A percentile compares a stretch with the other conserved stretches of the same genome.
Evolutionary conservation across 352 stramenopile species (phyloP).

Genomic region (Pythium pyrilobum): DNA sequence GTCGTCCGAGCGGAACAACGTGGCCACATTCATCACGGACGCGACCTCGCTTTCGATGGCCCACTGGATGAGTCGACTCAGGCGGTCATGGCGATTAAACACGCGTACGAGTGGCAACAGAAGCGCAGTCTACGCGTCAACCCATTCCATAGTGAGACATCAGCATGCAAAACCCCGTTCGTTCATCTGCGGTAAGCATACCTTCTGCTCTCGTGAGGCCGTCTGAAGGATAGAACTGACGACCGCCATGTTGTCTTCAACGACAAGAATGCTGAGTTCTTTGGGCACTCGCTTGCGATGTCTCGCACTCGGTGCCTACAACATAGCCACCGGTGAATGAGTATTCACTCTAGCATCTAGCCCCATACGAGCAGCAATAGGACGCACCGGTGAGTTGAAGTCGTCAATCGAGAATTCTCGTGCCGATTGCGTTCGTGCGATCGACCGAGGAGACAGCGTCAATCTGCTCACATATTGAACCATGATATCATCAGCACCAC

Average conservation of each 20-base stretch:
- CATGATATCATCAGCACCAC: too few species aligned
- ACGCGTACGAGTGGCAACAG: conserved; percentile 34
- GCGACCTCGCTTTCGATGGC: conserved; percentile 41
- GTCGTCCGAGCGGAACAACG: conserved; percentile 40
- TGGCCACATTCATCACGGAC: conserved; percentile 34
- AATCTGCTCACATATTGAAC: too few species aligned
- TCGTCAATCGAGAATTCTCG: conserved; percentile 14
- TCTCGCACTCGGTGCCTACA: not conserved
- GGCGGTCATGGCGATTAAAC: conserved; percentile 25
- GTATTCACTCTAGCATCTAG: too few species aligned
- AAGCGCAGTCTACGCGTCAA: conserved; percentile 28
- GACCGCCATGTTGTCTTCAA: conserved; percentile 70
- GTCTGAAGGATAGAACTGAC: conserved; percentile 77
- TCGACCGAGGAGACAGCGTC: conserved; percentile 6
- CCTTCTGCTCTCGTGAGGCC: conserved; percentile 68
- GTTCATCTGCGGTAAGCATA: not conserved
- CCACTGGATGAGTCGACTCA: conserved; percentile 37
- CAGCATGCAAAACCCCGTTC: not conserved
- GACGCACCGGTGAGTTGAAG: conserved; percentile 14
- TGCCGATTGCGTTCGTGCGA: conserved; percentile 14
- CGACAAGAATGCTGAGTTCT: conserved; percentile 43
- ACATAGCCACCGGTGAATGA: conserved; percentile 8
- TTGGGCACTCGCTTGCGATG: conserved; percentile 20
- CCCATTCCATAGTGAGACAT: too few species aligned
- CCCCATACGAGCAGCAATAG: too few species aligned